Conservation (phyloP, 306 rosid genomes). For the Ormosia semicastrata region DNA sequence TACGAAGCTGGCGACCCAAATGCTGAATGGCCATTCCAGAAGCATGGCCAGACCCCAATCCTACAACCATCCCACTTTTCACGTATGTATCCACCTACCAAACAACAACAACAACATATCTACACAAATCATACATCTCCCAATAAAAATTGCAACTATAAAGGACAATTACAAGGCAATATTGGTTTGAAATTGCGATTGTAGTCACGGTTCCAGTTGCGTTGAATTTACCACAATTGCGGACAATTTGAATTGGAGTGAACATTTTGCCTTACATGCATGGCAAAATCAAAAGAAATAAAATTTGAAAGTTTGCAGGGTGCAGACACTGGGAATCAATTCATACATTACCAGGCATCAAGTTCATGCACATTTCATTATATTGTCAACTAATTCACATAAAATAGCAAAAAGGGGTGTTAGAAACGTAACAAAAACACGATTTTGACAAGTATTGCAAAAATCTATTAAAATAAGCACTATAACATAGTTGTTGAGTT, state of each 20-base stretch:
- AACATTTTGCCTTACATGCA: background rate
- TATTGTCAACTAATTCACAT: background rate
- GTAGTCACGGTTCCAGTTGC: too few relatives aligned
- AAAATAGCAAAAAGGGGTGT: background rate
- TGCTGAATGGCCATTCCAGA: constrained; percentile 84
- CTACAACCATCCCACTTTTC: constrained; percentile 79
- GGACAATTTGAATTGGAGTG: background rate
- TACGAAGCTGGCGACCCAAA: constrained; percentile 77
- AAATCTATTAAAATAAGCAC: background rate
- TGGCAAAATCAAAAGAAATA: background rate
- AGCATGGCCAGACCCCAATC: constrained; percentile 83
- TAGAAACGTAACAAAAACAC: background rate
- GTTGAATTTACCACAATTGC: too few relatives aligned
- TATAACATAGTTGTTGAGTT: background rate
- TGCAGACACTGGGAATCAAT: background rate
- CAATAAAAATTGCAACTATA: background rate
- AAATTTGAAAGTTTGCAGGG: background rate
- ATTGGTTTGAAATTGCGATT: too few relatives aligned
- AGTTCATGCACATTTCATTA: background rate
- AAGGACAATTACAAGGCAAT: too few relatives aligned
- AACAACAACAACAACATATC: constrained; percentile 24
- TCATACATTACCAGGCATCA: background rate
- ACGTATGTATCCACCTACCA: constrained; percentile 75
- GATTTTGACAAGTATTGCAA: constrained; percentile 4
- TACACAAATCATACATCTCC: constrained; percentile 19